Evolutionary conservation across 2,329 filamentous ascomycete genomes (phyloP), one percentile per base, ranked within the genome.

Genomic region (Rhexocercosporidium sp.): DNA sequence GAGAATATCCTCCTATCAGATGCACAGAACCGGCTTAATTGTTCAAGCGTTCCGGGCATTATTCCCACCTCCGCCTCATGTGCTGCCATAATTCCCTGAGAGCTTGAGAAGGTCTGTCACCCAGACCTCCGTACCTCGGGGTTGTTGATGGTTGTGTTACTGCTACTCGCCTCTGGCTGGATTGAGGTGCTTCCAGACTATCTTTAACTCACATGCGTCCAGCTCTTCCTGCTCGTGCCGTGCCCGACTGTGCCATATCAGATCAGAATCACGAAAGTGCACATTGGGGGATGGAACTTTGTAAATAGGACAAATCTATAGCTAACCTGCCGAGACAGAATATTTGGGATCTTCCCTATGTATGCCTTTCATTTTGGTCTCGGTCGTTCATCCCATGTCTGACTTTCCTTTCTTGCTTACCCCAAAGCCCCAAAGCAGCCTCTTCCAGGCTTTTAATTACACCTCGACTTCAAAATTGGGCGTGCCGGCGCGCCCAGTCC

Each of bases 361-460:
- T 51, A 29, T 51, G 12, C 27, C 27, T 18, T 51, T 16, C 22
- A 29, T 29, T 51, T 18, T 4, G 20, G 20, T 9, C 22, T 25
- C 27, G 47, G 22, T 53, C 49, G 29, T 54, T 37, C 51, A 53
- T 53, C 49, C 49, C 49, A 53, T 53, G 25, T 53, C 49, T 53
- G 9, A 41, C 37, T 25, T 41, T 14, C 37, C 16, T 11, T 3
- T 49, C 3, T n/a, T 20, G 9, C 25, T 25, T 49, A n/a, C n/a
- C n/a, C n/a, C n/a, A n/a, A n/a, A n/a, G n/a, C n/a, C n/a, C n/a
- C n/a, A n/a, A n/a, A n/a, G n/a, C n/a, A n/a, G n/a, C n/a, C n/a
- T n/a, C n/a, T n/a, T n/a, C 47, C 11, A 22, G 22, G n/a, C 16
- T 29, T 2, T 27, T 14, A 51, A 51, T 51, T 51, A 20, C 12